Evolutionary conservation across 495 filamentous ascomycete genomes (phyloP).

Genomic region (Trichodelitschia bisporula): DNA sequence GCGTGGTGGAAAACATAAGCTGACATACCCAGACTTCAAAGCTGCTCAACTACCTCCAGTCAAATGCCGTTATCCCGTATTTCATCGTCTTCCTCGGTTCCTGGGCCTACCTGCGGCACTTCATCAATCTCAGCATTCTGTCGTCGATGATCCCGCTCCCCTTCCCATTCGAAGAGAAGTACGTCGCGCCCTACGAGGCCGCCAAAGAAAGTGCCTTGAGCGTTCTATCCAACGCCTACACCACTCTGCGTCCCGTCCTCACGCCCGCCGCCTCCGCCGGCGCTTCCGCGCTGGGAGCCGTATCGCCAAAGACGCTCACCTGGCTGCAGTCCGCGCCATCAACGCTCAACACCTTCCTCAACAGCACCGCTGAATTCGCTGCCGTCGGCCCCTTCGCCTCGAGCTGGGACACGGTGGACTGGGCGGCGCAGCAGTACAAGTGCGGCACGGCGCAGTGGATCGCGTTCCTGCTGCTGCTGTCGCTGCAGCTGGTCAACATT

Average conservation of each 20-base stretch:
- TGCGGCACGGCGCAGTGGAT: conserved; percentile 17
- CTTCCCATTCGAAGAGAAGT: too few relatives aligned
- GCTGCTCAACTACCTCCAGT: conserved; percentile 77
- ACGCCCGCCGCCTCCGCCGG: not conserved
- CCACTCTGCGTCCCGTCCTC: too few relatives aligned
- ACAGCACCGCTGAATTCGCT: conserved; percentile 42
- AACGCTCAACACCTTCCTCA: not conserved
- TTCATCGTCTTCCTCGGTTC: conserved; percentile 59
- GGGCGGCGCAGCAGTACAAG: conserved; percentile 19
- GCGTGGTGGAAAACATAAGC: not conserved
- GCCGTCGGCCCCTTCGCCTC: conserved; percentile 57
- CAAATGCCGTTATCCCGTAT: conserved; percentile 50
- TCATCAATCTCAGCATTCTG: conserved; percentile 71
- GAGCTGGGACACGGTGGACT: too few relatives aligned
- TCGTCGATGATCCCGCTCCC: conserved; percentile 34
- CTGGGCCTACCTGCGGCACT: conserved; percentile 88
- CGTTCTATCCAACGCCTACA: too few relatives aligned
- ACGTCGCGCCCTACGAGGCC: too few relatives aligned
- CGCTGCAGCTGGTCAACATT: conserved; percentile 16
- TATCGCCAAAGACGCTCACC: too few relatives aligned
- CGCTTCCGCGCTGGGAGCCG: not conserved
- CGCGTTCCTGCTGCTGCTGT: conserved; percentile 14
- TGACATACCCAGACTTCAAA: conserved; percentile 48
- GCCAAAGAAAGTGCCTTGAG: too few relatives aligned
- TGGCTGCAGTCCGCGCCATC: not conserved